A percentile compares a stretch with the other conserved stretches of the same genome.
Conservation (phyloP, 495 filamentous ascomycete genomes). For the Annulohypoxylon nitens region DNA sequence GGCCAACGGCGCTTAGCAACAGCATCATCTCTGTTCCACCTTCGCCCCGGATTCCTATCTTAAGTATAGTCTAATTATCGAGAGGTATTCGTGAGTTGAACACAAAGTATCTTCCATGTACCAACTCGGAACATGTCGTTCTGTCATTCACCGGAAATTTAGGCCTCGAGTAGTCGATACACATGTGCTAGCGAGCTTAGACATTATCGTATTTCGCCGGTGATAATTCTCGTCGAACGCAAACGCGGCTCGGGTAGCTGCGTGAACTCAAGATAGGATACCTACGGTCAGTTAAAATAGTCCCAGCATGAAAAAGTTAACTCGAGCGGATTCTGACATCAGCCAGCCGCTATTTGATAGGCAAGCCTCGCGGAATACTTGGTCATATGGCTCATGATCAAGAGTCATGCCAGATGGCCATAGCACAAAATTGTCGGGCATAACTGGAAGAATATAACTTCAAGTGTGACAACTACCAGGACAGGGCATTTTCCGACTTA, state of each 20-base stretch:
- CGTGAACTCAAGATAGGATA: constrained; percentile 32
- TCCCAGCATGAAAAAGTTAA: constrained; percentile 4
- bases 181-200: constrained; percentile 28
- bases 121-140: constrained; percentile 28
- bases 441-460: constrained; percentile 28
- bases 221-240: constrained; percentile 39
- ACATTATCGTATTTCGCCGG: constrained; percentile 36
- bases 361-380: constrained; percentile 16
- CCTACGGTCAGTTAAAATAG: constrained; percentile 23
- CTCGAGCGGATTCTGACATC: constrained; percentile 5
- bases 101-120: constrained; percentile 38
- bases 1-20: constrained; percentile 33
- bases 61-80: constrained; percentile 21
- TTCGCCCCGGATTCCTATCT: constrained; percentile 17
- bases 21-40: constrained; percentile 32
- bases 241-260: constrained; percentile 42
- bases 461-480: constrained; percentile 35
- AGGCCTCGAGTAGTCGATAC: constrained; percentile 27
- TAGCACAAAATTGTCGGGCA: constrained; percentile 28
- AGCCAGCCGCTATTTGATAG: constrained; percentile 33
- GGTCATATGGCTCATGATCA: constrained; percentile 32
- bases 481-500: constrained; percentile 33
- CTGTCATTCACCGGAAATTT: constrained; percentile 26
- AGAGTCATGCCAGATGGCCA: constrained; percentile 16
- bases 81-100: constrained; percentile 23